Evolutionary conservation across 306 rosid genomes (phyloP).

Genomic region (Erythrophleum fordii): DNA sequence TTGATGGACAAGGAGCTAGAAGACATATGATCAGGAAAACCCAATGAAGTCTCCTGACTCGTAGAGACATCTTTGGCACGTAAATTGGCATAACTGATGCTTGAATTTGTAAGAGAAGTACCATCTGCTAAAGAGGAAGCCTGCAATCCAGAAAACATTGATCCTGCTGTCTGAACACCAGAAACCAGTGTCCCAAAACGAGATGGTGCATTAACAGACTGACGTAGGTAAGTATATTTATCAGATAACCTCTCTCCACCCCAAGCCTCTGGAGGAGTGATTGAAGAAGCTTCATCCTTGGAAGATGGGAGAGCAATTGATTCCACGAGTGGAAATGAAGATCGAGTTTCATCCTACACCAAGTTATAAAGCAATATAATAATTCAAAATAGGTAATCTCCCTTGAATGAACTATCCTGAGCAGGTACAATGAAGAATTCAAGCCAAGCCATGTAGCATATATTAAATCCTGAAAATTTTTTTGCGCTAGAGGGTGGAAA

Average conservation of each 20-base stretch:
- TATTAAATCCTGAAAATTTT: constrained; percentile 2
- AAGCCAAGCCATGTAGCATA: constrained; percentile 3
- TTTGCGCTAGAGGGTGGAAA: background rate
- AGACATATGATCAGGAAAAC: constrained; percentile 60
- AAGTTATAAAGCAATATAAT: constrained; percentile 36
- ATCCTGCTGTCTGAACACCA: constrained; percentile 69
- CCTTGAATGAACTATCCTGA: constrained; percentile 5
- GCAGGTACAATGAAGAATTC: constrained; percentile 6
- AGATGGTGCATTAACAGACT: constrained; percentile 66
- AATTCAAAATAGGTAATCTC: constrained; percentile 28
- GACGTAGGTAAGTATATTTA: constrained; percentile 64
- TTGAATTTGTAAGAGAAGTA: constrained; percentile 57
- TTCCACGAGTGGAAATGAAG: constrained; percentile 66
- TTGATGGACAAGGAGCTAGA: constrained; percentile 58
- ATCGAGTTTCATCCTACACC: constrained; percentile 72
- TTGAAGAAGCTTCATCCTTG: constrained; percentile 79
- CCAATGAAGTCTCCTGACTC: constrained; percentile 70
- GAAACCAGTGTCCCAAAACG: constrained; percentile 71
- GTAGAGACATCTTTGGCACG: constrained; percentile 68
- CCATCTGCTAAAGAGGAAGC: constrained; percentile 60
- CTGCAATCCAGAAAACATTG: constrained; percentile 69
- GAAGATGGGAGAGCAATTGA: constrained; percentile 78
- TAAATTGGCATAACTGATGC: constrained; percentile 60
- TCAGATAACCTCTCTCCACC: constrained; percentile 94
- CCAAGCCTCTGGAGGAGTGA: constrained; percentile 99